phyloP scores from a whole-genome alignment of 2,329 filamentous ascomycete genomes.

The Fusarium sp. region DNA sequence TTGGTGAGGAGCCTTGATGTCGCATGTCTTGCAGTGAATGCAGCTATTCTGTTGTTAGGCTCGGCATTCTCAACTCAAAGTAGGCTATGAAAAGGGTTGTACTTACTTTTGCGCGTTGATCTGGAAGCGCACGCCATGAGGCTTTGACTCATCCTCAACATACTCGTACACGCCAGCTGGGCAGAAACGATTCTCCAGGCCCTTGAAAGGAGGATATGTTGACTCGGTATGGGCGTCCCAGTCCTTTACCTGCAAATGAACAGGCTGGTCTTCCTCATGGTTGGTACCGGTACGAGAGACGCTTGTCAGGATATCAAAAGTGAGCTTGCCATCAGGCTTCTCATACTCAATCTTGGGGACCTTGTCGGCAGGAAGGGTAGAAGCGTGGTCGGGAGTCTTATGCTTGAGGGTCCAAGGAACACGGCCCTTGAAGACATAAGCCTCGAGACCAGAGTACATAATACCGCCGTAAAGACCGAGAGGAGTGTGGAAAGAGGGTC shows the following conservation, averaged over 20 bases:
- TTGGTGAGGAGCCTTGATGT: conserved; percentile 96
- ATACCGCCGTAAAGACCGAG: conserved; percentile 91
- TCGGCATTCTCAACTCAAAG: background rate
- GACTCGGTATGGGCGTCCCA: conserved; percentile 90
- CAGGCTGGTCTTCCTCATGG: conserved; percentile 98
- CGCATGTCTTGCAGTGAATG: conserved; percentile 99
- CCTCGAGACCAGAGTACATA: conserved; percentile 92
- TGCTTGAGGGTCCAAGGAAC: conserved; percentile 94
- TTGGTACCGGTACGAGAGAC: conserved; percentile 97
- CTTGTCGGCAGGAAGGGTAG: conserved; percentile 82
- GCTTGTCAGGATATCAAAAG: conserved; percentile 95
- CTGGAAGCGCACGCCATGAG: conserved; percentile 92
- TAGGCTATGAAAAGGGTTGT: background rate
- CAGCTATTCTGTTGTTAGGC: conserved; percentile 68
- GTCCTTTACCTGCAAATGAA: conserved; percentile 93
- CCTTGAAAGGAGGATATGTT: conserved; percentile 89
- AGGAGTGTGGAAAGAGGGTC: conserved; percentile 90
- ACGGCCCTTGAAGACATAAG: conserved; percentile 85
- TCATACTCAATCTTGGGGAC: conserved; percentile 94
- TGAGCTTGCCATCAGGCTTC: conserved; percentile 94
- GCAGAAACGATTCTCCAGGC: conserved; percentile 95
- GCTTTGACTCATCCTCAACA: conserved; percentile 88
- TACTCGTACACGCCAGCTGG: conserved; percentile 98
- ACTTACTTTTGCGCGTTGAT: conserved; percentile 98
- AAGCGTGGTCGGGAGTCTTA: conserved; percentile 78